These are phyloP conservation scores for Termitomyces titanicus DNA, from an alignment of 768 basidiomycete species.

Conservation along the genomic window DNA sequence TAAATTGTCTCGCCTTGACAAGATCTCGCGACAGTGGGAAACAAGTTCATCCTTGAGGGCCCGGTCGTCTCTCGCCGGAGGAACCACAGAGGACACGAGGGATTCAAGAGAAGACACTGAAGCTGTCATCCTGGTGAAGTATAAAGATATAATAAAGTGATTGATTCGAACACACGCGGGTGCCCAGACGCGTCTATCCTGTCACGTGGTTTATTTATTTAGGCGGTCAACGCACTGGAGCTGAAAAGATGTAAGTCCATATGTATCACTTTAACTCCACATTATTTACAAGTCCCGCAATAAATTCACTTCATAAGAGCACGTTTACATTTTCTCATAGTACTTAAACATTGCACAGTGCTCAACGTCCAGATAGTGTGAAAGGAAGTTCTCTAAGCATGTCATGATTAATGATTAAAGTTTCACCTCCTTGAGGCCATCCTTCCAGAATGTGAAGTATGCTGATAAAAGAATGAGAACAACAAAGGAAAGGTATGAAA, in stretches of 20 bases:
- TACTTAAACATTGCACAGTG: background rate
- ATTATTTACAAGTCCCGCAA: background rate
- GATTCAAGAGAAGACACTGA: constrained; percentile 38
- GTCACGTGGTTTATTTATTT: too few species aligned
- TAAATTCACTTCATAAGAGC: too few species aligned
- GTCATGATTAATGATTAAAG: constrained; percentile 33
- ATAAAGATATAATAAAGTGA: background rate
- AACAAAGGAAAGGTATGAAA: background rate
- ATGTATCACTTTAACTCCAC: too few species aligned
- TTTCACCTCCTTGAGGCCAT: constrained; percentile 84
- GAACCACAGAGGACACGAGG: constrained; percentile 53
- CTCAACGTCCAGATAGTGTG: background rate
- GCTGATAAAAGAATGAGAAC: constrained; percentile 39
- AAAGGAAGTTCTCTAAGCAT: constrained; percentile 8
- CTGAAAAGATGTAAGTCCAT: too few species aligned
- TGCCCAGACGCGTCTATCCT: too few species aligned
- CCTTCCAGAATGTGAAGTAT: constrained; percentile 94
- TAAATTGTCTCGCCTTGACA: constrained; percentile 51
- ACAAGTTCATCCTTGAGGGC: constrained; percentile 53
- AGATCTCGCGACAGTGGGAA: constrained; percentile 68
- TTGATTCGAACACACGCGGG: too few species aligned
- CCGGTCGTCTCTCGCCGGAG: constrained; percentile 47
- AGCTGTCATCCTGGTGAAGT: constrained; percentile 13
- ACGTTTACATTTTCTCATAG: background rate
- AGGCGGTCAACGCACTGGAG: too few species aligned